Conservation (phyloP, 495 filamentous ascomycete genomes). For the Aspergillus mulundensis region DNA sequence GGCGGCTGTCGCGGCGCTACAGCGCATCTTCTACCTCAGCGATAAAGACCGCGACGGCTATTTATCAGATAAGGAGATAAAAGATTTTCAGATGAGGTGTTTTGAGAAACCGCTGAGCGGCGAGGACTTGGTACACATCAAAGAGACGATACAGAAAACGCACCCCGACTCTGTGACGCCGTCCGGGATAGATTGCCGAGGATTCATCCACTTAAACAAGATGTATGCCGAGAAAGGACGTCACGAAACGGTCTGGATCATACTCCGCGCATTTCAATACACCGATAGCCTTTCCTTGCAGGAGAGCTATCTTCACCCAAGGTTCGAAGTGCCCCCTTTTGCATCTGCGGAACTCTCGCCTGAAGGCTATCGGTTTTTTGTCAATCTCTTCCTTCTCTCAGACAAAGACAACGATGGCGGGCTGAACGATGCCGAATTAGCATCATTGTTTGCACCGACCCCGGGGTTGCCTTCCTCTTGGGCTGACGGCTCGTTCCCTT, state of each 20-base stretch:
- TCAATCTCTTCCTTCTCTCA: slow-evolving; percentile 89
- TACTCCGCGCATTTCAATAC: slow-evolving; percentile 92
- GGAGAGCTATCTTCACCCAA: slow-evolving; percentile 86
- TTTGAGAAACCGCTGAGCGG: slow-evolving; percentile 78
- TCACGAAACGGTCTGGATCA: slow-evolving; percentile 98
- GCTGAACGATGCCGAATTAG: slow-evolving; percentile 76
- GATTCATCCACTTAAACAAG: slow-evolving; percentile 88
- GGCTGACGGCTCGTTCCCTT: slow-evolving; percentile 89
- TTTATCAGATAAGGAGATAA: slow-evolving; percentile 83
- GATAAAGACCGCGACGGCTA: slow-evolving; percentile 97
- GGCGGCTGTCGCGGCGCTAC: slow-evolving; percentile 76
- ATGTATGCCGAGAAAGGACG: slow-evolving; percentile 94
- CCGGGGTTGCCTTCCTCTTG: slow-evolving; percentile 83
- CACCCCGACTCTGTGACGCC: slow-evolving; percentile 59
- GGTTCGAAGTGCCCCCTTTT: slow-evolving; percentile 87
- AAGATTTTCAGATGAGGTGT: slow-evolving; percentile 84
- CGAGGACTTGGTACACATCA: slow-evolving; percentile 84
- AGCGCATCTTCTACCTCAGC: slow-evolving; percentile 88
- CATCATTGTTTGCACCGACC: slow-evolving; percentile 85
- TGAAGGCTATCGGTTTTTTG: slow-evolving; percentile 93
- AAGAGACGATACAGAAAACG: slow-evolving; percentile 68
- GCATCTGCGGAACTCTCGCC: slow-evolving; percentile 92
- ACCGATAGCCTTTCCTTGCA: slow-evolving; percentile 89
- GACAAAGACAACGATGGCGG: slow-evolving; percentile 98
- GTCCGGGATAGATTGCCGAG: slow-evolving; percentile 71